A percentile compares a stretch with the other conserved stretches of the same genome.
Evolutionary conservation across 1,139 yeast species (phyloP).

Genomic region (Pichia cactophila): DNA sequence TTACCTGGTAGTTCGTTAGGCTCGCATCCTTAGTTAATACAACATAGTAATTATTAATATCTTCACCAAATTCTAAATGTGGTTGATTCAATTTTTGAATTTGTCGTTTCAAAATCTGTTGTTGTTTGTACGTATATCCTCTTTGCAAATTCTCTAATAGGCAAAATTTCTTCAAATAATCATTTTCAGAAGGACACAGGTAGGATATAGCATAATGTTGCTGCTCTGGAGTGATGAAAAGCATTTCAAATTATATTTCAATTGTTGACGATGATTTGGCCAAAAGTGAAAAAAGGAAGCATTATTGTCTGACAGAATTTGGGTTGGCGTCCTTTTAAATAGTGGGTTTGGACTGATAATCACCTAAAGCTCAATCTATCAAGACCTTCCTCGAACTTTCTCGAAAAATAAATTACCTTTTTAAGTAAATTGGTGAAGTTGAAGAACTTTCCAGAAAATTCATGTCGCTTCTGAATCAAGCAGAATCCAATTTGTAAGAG

Average conservation of each 20-base stretch:
- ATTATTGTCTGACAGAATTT: not conserved
- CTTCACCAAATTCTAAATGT: conserved; percentile 5
- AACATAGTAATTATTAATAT: conserved; percentile 11
- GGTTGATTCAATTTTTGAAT: conserved; percentile 12
- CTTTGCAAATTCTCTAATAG: conserved; percentile 9
- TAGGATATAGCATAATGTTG: not conserved
- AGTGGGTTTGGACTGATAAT: not conserved
- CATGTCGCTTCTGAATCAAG: not conserved
- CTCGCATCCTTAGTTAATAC: conserved; percentile 8
- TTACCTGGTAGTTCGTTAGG: conserved; percentile 1
- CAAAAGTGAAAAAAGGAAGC: not conserved
- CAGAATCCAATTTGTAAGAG: no score
- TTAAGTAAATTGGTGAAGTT: not conserved
- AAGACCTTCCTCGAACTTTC: not conserved
- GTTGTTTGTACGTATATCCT: conserved; percentile 9
- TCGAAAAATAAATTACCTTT: not conserved
- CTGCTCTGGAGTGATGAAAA: conserved; percentile 4
- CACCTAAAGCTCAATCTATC: not conserved
- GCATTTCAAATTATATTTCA: not conserved
- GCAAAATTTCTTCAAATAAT: conserved; percentile 5
- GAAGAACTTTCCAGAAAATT: not conserved
- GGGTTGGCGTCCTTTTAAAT: not conserved
- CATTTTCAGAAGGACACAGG: not conserved
- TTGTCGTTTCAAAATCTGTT: conserved; percentile 9
- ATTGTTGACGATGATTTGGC: not conserved